Percentiles rank a stretch among this genome's conserved stretches.
phyloP scores from a whole-genome alignment of 495 filamentous ascomycete genomes.

The Aspergillus sclerotiicarbonarius region DNA sequence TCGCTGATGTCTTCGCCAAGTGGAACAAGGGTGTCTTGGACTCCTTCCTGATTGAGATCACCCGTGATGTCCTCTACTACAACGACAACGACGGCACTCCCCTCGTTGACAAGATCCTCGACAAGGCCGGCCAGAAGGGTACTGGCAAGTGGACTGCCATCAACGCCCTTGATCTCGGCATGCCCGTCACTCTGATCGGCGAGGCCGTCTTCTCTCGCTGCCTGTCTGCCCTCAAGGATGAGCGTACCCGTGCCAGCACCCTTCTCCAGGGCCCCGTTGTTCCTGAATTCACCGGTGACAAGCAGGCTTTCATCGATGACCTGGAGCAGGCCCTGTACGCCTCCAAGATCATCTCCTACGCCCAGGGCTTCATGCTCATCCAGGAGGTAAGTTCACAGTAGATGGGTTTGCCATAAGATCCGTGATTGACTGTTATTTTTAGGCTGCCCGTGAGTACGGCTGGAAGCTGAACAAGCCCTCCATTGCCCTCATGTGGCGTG shows the following conservation, averaged over 20 bases:
- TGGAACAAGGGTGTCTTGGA: conserved; percentile 99
- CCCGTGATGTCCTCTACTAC: conserved; percentile 94
- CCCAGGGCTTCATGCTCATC: conserved; percentile 99
- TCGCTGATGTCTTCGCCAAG: conserved; percentile 87
- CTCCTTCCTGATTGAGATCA: conserved; percentile 99
- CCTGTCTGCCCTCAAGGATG: conserved; percentile 87
- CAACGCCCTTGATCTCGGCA: conserved; percentile 96
- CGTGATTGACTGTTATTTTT: conserved; percentile 7
- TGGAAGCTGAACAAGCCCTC: conserved; percentile 99
- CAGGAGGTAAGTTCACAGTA: conserved; percentile 71
- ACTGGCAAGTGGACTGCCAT: conserved; percentile 99
- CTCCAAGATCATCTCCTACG: conserved; percentile 99
- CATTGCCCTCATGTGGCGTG: conserved; percentile 99
- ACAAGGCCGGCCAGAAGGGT: conserved; percentile 98
- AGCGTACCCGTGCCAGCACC: conserved; percentile 79
- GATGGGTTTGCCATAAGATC: not conserved
- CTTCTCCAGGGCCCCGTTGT: conserved; percentile 70
- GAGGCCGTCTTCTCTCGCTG: conserved; percentile 96
- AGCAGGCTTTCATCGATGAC: conserved; percentile 88
- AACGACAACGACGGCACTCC: conserved; percentile 89
- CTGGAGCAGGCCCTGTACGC: conserved; percentile 98
- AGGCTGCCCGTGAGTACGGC: conserved; percentile 90
- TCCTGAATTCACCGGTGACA: conserved; percentile 82
- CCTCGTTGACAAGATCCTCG: conserved; percentile 97
- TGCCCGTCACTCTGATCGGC: conserved; percentile 97